Conservation (phyloP, 2,329 filamentous ascomycete genomes). For the Curvularia spicifera region DNA sequence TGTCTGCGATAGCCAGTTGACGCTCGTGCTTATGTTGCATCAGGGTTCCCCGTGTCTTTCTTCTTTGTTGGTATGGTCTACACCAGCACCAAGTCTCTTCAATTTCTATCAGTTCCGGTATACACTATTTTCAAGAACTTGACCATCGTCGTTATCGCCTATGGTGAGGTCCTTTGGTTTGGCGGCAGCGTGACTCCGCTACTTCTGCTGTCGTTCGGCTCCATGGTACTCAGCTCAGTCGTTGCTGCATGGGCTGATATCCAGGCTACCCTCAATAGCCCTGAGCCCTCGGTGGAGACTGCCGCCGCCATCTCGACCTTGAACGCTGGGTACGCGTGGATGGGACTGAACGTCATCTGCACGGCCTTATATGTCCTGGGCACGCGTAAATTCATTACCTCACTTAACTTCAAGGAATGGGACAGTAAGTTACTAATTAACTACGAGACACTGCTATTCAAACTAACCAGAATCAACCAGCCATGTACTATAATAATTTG, state of each 20-base stretch:
- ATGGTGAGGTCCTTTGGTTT: constrained; percentile 98
- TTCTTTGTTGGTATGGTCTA: constrained; percentile 99
- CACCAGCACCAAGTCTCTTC: constrained; percentile 91
- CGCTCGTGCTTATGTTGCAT: not conserved
- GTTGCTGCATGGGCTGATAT: constrained; percentile 98
- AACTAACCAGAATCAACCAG: constrained; percentile 55
- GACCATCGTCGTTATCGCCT: constrained; percentile 97
- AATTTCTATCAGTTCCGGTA: constrained; percentile 95
- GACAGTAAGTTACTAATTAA: constrained; percentile 73
- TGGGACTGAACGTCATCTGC: constrained; percentile 83
- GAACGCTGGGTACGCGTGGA: constrained; percentile 2
- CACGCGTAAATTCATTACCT: constrained; percentile 98
- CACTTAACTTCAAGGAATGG: constrained; percentile 99
- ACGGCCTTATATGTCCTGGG: constrained; percentile 85
- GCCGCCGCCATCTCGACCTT: constrained; percentile 77
- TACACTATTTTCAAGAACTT: constrained; percentile 99
- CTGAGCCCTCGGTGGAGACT: constrained; percentile 59
- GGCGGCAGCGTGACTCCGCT: constrained; percentile 88
- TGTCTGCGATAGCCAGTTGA: constrained; percentile 40
- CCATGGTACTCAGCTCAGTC: constrained; percentile 95
- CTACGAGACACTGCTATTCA: not conserved
- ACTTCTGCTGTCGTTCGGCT: constrained; percentile 87
- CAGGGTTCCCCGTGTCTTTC: constrained; percentile 95
- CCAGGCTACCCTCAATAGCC: constrained; percentile 75
- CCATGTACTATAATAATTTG: constrained; percentile 99